Evolutionary conservation across 139 green algal genomes (phyloP).

Genomic region (Desmodesmus armatus): DNA sequence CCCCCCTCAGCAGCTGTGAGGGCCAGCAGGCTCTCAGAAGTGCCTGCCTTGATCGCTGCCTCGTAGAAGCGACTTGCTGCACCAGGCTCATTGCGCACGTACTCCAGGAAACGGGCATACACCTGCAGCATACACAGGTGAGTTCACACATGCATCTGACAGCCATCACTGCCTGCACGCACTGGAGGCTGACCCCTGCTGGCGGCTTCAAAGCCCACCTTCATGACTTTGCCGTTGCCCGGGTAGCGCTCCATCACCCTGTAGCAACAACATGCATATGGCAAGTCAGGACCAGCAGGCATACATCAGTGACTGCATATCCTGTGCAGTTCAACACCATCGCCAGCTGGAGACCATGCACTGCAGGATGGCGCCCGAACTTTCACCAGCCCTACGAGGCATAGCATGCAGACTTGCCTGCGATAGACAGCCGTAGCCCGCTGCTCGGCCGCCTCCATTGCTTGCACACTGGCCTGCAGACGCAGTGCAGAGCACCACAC

Average conservation of each 20-base stretch:
- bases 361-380: neutral
- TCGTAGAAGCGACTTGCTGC: conserved; percentile 35
- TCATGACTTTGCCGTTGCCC: conserved; percentile 41
- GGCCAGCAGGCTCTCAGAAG: conserved; percentile 15
- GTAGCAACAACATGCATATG: neutral
- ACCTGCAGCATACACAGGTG: too few relatives aligned
- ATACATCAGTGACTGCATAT: neutral
- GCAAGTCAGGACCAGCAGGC: neutral
- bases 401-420: neutral
- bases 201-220: too few relatives aligned
- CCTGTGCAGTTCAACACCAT: neutral
- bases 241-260: conserved; percentile 49
- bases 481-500: too few relatives aligned
- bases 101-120: conserved; percentile 57
- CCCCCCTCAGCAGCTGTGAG: neutral
- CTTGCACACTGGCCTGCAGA: neutral
- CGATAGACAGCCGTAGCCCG: conserved; percentile 4
- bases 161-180: too few relatives aligned
- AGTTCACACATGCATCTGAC: too few relatives aligned
- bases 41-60: conserved; percentile 28
- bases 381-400: neutral
- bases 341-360: neutral
- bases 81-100: conserved; percentile 56
- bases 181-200: too few relatives aligned
- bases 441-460: conserved; percentile 13